These are phyloP conservation scores for Mortierella sp. DNA, from an alignment of 371 early-diverging fungal species.

Conservation along the genomic window DNA sequence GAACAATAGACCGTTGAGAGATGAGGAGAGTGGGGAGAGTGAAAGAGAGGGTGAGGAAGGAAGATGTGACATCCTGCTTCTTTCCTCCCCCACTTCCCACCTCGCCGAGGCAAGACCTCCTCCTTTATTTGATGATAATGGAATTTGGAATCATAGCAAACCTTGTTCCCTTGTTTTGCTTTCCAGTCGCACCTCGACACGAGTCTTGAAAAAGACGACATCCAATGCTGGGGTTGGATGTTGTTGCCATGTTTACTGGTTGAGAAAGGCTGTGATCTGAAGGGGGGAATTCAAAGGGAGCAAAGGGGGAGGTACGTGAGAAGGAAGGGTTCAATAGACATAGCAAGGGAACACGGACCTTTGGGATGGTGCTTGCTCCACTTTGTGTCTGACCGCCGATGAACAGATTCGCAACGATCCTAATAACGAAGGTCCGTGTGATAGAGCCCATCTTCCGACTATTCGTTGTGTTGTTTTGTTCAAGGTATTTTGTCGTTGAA, in stretches of 20 bases:
- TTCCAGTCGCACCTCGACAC: background rate
- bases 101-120: slow-evolving; percentile 4
- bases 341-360: too few species aligned
- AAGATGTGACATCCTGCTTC: background rate
- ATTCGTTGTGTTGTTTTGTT: background rate
- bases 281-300: background rate
- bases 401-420: slow-evolving; percentile 10
- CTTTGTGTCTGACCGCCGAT: background rate
- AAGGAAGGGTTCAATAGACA: too few species aligned
- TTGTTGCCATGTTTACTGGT: too few species aligned
- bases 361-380: too few species aligned
- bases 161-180: background rate
- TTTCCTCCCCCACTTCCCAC: background rate
- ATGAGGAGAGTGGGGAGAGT: background rate
- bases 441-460: background rate
- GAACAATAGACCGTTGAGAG: background rate
- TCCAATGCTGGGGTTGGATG: too few species aligned
- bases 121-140: background rate
- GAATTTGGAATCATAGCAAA: background rate
- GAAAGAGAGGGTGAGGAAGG: background rate
- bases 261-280: background rate
- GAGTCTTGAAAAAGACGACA: background rate
- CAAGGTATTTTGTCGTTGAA: background rate
- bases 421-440: slow-evolving; percentile 1
- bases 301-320: background rate